Evolutionary conservation across 495 filamentous ascomycete species (phyloP).

Genomic region (Daldinia decipiens): DNA sequence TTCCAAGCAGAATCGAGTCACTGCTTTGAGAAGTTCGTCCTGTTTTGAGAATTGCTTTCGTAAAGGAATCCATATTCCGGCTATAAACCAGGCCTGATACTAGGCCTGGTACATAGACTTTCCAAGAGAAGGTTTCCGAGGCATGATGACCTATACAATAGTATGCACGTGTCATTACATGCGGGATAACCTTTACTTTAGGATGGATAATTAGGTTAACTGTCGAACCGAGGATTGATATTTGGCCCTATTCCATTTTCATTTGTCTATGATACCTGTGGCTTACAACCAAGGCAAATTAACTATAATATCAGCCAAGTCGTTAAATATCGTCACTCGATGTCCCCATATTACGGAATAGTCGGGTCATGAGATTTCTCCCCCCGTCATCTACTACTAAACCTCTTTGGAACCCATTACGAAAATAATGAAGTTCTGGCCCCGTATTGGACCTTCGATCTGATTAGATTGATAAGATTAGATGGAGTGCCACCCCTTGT

Average conservation of each 20-base stretch:
- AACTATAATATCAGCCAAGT: background rate
- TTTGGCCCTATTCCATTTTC: slow-evolving; percentile 4
- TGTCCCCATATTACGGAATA: background rate
- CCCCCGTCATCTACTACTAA: background rate
- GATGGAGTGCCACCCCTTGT: slow-evolving; percentile 35
- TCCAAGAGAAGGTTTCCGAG: slow-evolving; percentile 20
- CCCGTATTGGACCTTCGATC: slow-evolving; percentile 36
- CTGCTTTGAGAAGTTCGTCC: slow-evolving; percentile 22
- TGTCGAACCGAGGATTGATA: background rate
- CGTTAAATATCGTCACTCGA: background rate
- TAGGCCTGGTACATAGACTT: background rate
- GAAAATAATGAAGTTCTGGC: slow-evolving; percentile 32
- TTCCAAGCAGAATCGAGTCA: slow-evolving; percentile 4
- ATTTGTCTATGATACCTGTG: background rate
- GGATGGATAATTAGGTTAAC: slow-evolving; percentile 3
- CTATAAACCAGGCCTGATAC: slow-evolving; percentile 23
- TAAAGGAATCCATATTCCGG: slow-evolving; percentile 15
- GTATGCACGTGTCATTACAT: slow-evolving; percentile 19
- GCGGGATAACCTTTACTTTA: background rate
- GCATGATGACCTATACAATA: slow-evolving; percentile 10
- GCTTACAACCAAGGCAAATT: slow-evolving; percentile 10
- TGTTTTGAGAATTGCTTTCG: slow-evolving; percentile 24
- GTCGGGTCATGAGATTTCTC: slow-evolving; percentile 11
- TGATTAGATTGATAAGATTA: slow-evolving; percentile 52
- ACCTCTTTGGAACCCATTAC: slow-evolving; percentile 23